Base-by-base conservation (phyloP, 345 rosid genomes). In the Balakata baccata region DNA sequence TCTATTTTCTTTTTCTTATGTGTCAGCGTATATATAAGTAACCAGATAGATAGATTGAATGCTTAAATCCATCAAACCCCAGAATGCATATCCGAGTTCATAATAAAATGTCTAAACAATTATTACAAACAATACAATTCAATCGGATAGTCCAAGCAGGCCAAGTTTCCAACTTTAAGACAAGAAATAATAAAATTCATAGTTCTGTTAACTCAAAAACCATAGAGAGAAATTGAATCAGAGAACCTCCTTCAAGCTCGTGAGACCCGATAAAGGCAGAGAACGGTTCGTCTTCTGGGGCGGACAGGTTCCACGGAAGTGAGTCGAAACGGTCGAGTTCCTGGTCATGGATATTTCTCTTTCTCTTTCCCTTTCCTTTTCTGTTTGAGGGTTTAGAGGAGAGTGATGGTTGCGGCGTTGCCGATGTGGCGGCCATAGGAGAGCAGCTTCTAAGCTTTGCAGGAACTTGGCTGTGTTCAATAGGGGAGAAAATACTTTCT, bases 191-290 rank as follows among this genome's bases (percentile, higher is more conserved):
- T 14, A 54, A 6, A 54, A 22, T 17, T 5, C 7, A 20, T 29
- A 51, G 1, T 51, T 4, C 4, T 51, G 5, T 51, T 13, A 2
- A 51, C 56, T 51, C 49, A 8, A 17, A 52, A 18, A 63, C 3
- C 5, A 49, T 60, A 61, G 73, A 61, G 73, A 59, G 34, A 47
- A 25, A 43, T n/a, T 18, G 16, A 7, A n/a, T 12, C 37, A 49
- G 61, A 11, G 25, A 60, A 91, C 97, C 98, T 87, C 98, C 96
- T 67, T 88, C 94, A 47, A 89, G 92, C 79, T 90, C 88, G 68
- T 80, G 86, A 62, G 89, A 85, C 39, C 96, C 90, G 25, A 72
- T 71, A 64, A 88, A 80, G 46, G 84, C 84, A 22, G 96, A 76
- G 81, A 87, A 85, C 25, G 81, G 85, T 72, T 87, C 92, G 66